A percentile compares a stretch with the other conserved stretches of the same genome.
Evolutionary conservation across 2,329 filamentous ascomycete species (phyloP).

Genomic region (Scedosporium dehoogii): DNA sequence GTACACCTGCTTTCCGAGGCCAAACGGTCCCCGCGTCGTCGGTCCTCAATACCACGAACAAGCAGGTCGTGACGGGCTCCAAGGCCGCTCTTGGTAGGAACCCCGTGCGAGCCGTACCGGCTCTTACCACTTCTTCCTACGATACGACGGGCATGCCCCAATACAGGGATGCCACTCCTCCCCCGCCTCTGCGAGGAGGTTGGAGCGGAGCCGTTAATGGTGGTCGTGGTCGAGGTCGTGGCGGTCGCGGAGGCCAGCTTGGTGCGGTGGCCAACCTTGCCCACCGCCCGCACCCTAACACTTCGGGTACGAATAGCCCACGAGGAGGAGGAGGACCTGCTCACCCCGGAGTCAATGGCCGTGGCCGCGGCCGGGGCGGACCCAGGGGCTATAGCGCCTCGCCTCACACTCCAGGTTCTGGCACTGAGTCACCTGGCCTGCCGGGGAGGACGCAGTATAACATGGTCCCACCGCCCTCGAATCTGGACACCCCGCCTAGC

Average conservation of each 20-base stretch:
- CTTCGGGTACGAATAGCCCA: not conserved
- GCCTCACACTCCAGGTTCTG: constrained; percentile 11
- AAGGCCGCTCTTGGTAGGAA: constrained; percentile 34
- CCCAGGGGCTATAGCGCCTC: constrained; percentile 10
- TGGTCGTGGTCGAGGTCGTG: constrained; percentile 24
- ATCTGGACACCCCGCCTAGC: constrained; percentile 33
- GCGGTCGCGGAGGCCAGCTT: constrained; percentile 25
- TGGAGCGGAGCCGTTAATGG: constrained; percentile 48
- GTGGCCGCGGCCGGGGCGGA: constrained; percentile 18
- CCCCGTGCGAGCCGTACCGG: constrained; percentile 33
- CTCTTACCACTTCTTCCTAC: constrained; percentile 44
- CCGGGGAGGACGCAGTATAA: constrained; percentile 27
- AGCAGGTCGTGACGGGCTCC: constrained; percentile 66
- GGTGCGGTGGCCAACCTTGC: constrained; percentile 7
- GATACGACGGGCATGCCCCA: constrained; percentile 52
- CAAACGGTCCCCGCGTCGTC: constrained; percentile 83
- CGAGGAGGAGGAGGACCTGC: constrained; percentile 18
- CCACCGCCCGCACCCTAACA: constrained; percentile 9
- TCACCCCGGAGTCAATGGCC: constrained; percentile 10
- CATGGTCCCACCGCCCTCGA: constrained; percentile 51
- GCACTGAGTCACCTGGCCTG: constrained; percentile 12
- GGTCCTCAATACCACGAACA: constrained; percentile 77
- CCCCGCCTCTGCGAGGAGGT: constrained; percentile 42
- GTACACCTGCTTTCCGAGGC: constrained; percentile 87
- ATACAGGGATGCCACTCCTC: constrained; percentile 45